A percentile compares a stretch with the other conserved stretches of the same genome.
Evolutionary conservation across 2,329 filamentous ascomycete genomes (phyloP).

Genomic region (Pezicula radicicola): DNA sequence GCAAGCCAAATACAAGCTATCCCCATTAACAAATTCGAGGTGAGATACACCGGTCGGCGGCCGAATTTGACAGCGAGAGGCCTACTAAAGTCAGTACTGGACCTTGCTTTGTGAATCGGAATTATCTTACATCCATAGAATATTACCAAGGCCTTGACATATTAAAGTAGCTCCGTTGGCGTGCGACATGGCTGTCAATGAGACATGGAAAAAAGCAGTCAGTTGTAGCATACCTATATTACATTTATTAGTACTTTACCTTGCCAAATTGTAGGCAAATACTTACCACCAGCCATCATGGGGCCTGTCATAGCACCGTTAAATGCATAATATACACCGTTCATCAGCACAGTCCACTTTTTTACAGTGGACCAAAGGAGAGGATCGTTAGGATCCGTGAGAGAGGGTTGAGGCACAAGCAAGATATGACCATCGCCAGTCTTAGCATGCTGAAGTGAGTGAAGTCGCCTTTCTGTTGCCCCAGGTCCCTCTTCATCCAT

Average conservation of each 20-base stretch:
- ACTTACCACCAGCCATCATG: conserved; percentile 16
- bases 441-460: conserved; percentile 6
- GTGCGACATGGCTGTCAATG: conserved; percentile 4
- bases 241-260: background rate
- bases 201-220: conserved; percentile 11
- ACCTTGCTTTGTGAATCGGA: background rate
- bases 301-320: conserved; percentile 6
- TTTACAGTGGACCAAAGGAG: background rate
- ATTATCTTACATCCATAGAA: conserved; percentile 11
- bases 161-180: conserved; percentile 10
- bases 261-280: background rate
- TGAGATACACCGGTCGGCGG: conserved; percentile 12
- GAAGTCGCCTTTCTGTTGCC: conserved; percentile 4
- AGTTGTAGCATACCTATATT: conserved; percentile 11
- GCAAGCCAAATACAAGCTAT: conserved; percentile 13
- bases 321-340: conserved; percentile 9
- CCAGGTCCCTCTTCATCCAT: conserved; percentile 7
- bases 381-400: background rate
- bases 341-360: background rate
- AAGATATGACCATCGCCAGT: background rate
- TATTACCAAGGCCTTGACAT: conserved; percentile 11
- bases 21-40: conserved; percentile 11
- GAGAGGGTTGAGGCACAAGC: background rate
- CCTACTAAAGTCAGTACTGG: conserved; percentile 7
- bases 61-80: conserved; percentile 14